A percentile compares a stretch with the other conserved stretches of the same genome.
These are phyloP conservation scores for Pugionium dolabratum DNA, from an alignment of 345 rosid species.

Conservation along the genomic window DNA sequence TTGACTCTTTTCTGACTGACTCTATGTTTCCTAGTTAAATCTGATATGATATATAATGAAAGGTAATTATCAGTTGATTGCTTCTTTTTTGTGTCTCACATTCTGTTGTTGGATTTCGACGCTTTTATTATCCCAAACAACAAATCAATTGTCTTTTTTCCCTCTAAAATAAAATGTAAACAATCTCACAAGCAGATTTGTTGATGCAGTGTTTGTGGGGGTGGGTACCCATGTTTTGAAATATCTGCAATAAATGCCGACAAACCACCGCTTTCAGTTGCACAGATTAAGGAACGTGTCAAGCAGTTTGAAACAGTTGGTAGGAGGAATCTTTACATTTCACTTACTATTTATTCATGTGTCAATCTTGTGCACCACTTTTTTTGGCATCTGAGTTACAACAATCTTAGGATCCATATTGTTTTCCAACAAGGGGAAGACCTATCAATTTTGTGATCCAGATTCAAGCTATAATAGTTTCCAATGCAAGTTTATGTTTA, in stretches of 20 bases:
- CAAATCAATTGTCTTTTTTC: not conserved
- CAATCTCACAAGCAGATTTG: slow-evolving; percentile 29
- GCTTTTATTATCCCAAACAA: not conserved
- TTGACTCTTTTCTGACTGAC: slow-evolving; percentile 6
- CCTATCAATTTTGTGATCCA: slow-evolving; percentile 1
- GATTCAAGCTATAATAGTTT: slow-evolving; percentile 23
- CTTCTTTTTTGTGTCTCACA: not conserved
- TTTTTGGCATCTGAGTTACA: slow-evolving; percentile 11
- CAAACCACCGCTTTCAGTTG: slow-evolving; percentile 76
- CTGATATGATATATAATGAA: slow-evolving; percentile 14
- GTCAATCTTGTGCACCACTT: not conserved
- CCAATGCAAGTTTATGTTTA: not conserved
- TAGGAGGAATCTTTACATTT: slow-evolving; percentile 43
- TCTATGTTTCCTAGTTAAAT: slow-evolving; percentile 22
- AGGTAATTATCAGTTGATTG: not conserved
- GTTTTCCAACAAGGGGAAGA: slow-evolving; percentile 4
- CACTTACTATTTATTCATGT: slow-evolving; percentile 4
- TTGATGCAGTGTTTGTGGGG: slow-evolving; percentile 58
- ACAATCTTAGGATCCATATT: slow-evolving; percentile 5
- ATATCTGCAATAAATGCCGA: slow-evolving; percentile 90
- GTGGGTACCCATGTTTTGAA: slow-evolving; percentile 90
- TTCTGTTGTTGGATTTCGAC: slow-evolving; percentile 3
- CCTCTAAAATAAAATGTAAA: slow-evolving; percentile 9
- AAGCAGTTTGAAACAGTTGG: slow-evolving; percentile 74
- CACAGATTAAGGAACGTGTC: slow-evolving; percentile 72